A percentile compares a stretch with the other conserved stretches of the same genome.
These are phyloP conservation scores for Saccharum officinarum DNA, from an alignment of 176 grass and related monocot species.

Conservation along the genomic window DNA sequence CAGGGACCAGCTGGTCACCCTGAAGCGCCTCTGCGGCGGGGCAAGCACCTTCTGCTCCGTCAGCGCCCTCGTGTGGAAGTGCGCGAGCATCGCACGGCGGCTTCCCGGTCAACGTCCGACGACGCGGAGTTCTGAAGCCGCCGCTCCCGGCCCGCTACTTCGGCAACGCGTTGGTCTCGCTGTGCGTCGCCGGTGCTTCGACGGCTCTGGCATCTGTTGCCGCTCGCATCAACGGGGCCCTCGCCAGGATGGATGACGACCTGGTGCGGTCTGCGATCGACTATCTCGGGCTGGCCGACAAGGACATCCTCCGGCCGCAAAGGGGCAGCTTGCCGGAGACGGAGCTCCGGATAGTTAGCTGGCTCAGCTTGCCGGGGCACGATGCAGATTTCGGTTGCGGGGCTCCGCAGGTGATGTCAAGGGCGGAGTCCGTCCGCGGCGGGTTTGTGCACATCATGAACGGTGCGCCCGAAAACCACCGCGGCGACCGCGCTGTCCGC, in stretches of 20 bases:
- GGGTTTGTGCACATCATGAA: slow-evolving; percentile 31
- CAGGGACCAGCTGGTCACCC: slow-evolving; percentile 3
- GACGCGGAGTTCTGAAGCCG: not conserved
- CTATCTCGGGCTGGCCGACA: slow-evolving; percentile 22
- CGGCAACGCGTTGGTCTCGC: slow-evolving; percentile 37
- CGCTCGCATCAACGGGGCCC: not conserved
- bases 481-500: not conserved
- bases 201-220: slow-evolving; percentile 9
- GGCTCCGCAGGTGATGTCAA: slow-evolving; percentile 21
- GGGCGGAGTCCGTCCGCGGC: not conserved
- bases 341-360: slow-evolving; percentile 27
- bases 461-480: too few species aligned
- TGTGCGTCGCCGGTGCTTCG: not conserved
- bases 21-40: slow-evolving; percentile 17
- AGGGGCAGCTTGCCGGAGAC: slow-evolving; percentile 9
- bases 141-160: slow-evolving; percentile 37
- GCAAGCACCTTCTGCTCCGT: slow-evolving; percentile 33
- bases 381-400: slow-evolving; percentile 54
- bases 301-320: not conserved
- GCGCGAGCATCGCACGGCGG: slow-evolving; percentile 3
- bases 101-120: slow-evolving; percentile 25
- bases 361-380: slow-evolving; percentile 38
- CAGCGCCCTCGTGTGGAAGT: slow-evolving; percentile 37
- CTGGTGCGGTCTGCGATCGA: slow-evolving; percentile 37
- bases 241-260: slow-evolving; percentile 26